phyloP scores from a whole-genome alignment of 2,329 filamentous ascomycete species.

The Gliomastix tumulicola region DNA sequence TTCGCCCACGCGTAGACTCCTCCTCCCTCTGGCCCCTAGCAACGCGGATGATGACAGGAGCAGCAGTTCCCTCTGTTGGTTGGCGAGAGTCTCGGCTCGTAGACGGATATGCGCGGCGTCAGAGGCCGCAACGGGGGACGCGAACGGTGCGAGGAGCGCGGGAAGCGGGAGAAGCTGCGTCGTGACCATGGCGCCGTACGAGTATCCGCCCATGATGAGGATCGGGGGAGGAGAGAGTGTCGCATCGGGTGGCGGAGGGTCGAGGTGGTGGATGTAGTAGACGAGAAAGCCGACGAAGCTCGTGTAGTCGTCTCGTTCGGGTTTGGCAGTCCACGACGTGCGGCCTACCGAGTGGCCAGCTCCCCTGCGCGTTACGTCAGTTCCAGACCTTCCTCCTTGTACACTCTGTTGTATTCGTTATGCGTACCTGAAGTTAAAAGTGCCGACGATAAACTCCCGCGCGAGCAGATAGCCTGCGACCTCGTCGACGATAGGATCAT shows the following conservation, averaged over 20 bases:
- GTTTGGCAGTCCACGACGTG: constrained; percentile 81
- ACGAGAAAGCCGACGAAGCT: constrained; percentile 76
- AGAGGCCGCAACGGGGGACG: constrained; percentile 35
- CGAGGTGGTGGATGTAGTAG: constrained; percentile 61
- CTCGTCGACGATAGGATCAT: constrained; percentile 72
- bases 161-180: constrained; percentile 60
- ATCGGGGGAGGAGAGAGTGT: no score
- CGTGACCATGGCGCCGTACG: constrained; percentile 81
- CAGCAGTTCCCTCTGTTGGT: constrained; percentile 48
- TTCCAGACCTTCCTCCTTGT: no score
- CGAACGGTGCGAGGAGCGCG: constrained; percentile 54
- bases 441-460: constrained; percentile 68
- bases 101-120: constrained; percentile 62
- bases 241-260: constrained; percentile 11
- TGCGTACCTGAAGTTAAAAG: constrained; percentile 82
- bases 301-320: constrained; percentile 76
- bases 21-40: constrained; percentile 5
- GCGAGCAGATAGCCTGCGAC: constrained; percentile 59
- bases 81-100: constrained; percentile 61
- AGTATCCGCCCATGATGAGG: constrained; percentile 72
- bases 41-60: neutral
- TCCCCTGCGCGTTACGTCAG: no score
- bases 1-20: constrained; percentile 5
- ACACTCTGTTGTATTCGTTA: no score
- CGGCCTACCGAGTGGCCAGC: constrained; percentile 66